Evolutionary conservation across 176 grass and related monocot genomes (phyloP).

Genomic region (Oryza nivara): DNA sequence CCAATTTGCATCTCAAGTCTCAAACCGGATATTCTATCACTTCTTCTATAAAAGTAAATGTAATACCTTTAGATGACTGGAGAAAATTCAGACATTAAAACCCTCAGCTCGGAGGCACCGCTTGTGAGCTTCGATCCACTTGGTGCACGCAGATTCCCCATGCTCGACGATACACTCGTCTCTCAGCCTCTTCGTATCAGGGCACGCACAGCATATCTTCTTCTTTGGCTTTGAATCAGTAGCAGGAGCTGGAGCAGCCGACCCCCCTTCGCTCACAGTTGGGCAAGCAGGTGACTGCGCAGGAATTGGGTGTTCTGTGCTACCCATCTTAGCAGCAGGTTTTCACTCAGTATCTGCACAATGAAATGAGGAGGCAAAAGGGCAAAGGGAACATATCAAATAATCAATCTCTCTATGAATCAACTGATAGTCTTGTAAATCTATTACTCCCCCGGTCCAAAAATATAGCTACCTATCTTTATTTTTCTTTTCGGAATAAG

Average conservation of each 20-base stretch:
- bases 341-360: constrained; percentile 29
- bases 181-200: constrained; percentile 85
- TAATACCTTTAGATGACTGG: neutral
- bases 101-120: constrained; percentile 76
- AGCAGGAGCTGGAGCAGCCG: constrained; percentile 12
- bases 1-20: neutral
- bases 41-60: neutral
- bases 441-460: neutral
- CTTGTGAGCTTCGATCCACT: constrained; percentile 78
- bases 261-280: constrained; percentile 27
- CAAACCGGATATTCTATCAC: neutral
- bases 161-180: constrained; percentile 75
- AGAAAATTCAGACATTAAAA: constrained; percentile 68
- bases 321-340: constrained; percentile 35
- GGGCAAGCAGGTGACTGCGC: constrained; percentile 17
- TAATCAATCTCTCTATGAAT: neutral
- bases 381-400: neutral
- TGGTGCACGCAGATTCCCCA: constrained; percentile 57
- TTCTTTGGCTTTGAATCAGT: constrained; percentile 68
- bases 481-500: too few relatives aligned
- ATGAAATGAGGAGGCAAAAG: neutral
- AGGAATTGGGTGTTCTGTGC: constrained; percentile 30
- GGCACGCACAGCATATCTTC: constrained; percentile 92
- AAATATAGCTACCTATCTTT: too few relatives aligned
- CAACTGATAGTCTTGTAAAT: neutral